phyloP scores from a whole-genome alignment of 805 yeast species.

The Kodamaea sagamina region DNA sequence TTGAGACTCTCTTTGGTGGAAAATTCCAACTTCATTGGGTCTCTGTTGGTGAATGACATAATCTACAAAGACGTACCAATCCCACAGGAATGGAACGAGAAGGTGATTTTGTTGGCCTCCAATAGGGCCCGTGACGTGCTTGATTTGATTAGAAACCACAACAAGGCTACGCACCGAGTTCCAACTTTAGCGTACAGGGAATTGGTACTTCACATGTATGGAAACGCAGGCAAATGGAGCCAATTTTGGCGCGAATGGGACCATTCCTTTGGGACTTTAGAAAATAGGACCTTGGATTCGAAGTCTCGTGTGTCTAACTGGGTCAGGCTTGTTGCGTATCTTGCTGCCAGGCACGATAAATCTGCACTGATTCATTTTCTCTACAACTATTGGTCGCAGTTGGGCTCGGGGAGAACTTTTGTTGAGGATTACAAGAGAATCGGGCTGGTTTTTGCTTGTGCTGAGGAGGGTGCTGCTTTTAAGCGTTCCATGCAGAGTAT shows the following conservation, averaged over 20 bases:
- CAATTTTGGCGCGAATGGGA: slow-evolving; percentile 45
- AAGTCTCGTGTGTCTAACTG: slow-evolving; percentile 19
- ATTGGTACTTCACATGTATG: slow-evolving; percentile 37
- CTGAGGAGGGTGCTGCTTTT: slow-evolving; percentile 26
- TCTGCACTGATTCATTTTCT: slow-evolving; percentile 31
- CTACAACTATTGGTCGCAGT: slow-evolving; percentile 30
- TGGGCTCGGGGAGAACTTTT: slow-evolving; percentile 27
- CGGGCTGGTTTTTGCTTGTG: slow-evolving; percentile 20
- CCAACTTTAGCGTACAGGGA: slow-evolving; percentile 30
- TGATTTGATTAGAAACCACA: slow-evolving; percentile 27
- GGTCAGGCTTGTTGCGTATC: slow-evolving; percentile 37
- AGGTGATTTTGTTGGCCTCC: slow-evolving; percentile 20
- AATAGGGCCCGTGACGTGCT: slow-evolving; percentile 34
- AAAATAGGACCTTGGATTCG: slow-evolving; percentile 3
- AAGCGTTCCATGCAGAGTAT: slow-evolving; percentile 23
- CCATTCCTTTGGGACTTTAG: slow-evolving; percentile 13
- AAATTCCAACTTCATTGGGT: slow-evolving; percentile 21
- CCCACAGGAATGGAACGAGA: slow-evolving; percentile 5
- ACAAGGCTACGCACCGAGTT: slow-evolving; percentile 12
- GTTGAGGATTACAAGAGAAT: slow-evolving; percentile 21
- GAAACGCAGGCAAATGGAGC: slow-evolving; percentile 40
- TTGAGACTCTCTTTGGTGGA: slow-evolving; percentile 32
- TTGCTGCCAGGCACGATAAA: slow-evolving; percentile 30
- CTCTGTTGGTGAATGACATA: slow-evolving; percentile 26
- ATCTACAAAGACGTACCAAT: slow-evolving; percentile 20